A percentile compares a stretch with the other conserved stretches of the same genome.
phyloP scores from a whole-genome alignment of 192 early-diverging fungal genomes.

The Coemansia sp. region DNA sequence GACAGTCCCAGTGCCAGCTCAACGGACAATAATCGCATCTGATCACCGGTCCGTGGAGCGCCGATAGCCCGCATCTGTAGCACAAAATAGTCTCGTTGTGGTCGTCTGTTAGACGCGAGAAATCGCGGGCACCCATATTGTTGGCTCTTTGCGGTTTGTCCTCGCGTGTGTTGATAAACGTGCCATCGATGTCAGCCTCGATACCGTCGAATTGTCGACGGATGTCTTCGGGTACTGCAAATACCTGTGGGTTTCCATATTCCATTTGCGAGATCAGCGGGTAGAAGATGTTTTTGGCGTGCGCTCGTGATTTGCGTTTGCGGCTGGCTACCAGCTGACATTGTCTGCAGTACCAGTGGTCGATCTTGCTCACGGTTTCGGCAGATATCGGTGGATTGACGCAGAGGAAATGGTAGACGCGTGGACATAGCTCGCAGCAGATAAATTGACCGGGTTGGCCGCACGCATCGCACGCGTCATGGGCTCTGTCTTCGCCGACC shows the following conservation, averaged over 20 bases:
- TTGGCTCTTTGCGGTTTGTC: conserved; percentile 33
- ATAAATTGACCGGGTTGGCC: conserved; percentile 48
- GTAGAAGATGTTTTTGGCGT: conserved; percentile 47
- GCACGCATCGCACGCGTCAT: conserved; percentile 52
- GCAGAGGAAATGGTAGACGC: conserved; percentile 51
- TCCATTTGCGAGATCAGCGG: conserved; percentile 40
- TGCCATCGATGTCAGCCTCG: conserved; percentile 40
- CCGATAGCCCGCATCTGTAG: conserved; percentile 48
- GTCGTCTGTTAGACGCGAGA: conserved; percentile 44
- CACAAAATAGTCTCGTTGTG: conserved; percentile 44
- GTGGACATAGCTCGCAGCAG: conserved; percentile 51
- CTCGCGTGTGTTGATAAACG: conserved; percentile 40
- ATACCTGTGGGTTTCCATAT: conserved; percentile 39
- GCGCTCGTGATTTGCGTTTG: conserved; percentile 45
- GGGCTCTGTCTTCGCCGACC: conserved; percentile 5
- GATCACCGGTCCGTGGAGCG: conserved; percentile 39
- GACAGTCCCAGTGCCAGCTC: conserved; percentile 55
- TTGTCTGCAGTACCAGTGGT: conserved; percentile 51
- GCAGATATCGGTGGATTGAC: conserved; percentile 45
- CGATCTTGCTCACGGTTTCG: conserved; percentile 32
- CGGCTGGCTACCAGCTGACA: conserved; percentile 27
- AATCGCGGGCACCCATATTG: conserved; percentile 33
- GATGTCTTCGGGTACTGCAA: conserved; percentile 51
- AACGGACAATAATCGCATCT: conserved; percentile 54
- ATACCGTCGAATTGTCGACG: conserved; percentile 50